Percentiles rank a stretch among this genome's conserved stretches.
These are phyloP conservation scores for Triticum dicoccoides DNA, from an alignment of 176 grass and related monocot species.

Conservation along the genomic window DNA sequence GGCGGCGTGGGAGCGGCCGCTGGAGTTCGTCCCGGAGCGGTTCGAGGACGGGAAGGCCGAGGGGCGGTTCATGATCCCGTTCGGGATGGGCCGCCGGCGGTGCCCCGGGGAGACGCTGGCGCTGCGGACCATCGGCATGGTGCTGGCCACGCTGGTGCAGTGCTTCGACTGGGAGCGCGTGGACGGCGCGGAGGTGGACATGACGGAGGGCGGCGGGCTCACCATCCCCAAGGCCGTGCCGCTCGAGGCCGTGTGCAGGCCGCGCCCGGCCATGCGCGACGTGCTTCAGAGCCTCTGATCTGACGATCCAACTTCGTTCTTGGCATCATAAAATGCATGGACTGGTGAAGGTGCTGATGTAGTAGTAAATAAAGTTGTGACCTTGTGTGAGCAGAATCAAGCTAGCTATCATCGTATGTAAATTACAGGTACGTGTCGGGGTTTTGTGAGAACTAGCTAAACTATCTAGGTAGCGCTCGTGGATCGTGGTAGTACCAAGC, in stretches of 20 bases:
- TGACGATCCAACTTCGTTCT: not conserved
- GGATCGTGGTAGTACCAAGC: no score
- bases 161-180: slow-evolving; percentile 68
- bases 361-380: slow-evolving; percentile 6
- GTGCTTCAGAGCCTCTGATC: slow-evolving; percentile 28
- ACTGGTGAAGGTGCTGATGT: not conserved
- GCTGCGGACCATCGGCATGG: slow-evolving; percentile 29
- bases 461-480: no score
- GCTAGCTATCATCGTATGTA: no score
- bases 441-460: no score
- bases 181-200: slow-evolving; percentile 35
- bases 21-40: slow-evolving; percentile 55
- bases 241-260: slow-evolving; percentile 40
- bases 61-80: slow-evolving; percentile 41
- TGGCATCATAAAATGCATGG: not conserved
- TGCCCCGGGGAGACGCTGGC: slow-evolving; percentile 70
- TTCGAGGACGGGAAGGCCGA: slow-evolving; percentile 35
- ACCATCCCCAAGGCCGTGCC: slow-evolving; percentile 38
- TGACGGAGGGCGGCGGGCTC: slow-evolving; percentile 37
- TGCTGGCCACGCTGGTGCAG: slow-evolving; percentile 52
- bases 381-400: no score
- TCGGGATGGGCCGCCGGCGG: slow-evolving; percentile 62
- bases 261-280: slow-evolving; percentile 27
- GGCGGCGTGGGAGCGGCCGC: slow-evolving; percentile 29
- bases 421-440: no score